Percentiles rank a stretch among this genome's conserved stretches.
Conservation (phyloP, 73 alveolate species). For the Tetrahymena thermophila region DNA sequence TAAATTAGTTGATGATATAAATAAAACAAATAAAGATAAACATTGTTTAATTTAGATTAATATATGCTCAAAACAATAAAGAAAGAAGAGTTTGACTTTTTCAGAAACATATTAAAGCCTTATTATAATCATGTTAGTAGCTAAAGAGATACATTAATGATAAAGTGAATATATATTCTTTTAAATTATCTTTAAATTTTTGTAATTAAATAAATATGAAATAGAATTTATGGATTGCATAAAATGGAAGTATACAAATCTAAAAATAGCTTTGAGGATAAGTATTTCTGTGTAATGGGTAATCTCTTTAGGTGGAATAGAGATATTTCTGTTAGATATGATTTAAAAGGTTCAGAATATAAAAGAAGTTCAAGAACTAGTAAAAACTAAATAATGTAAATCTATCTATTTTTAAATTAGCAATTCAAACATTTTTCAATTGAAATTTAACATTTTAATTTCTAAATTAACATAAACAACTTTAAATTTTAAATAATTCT, state of each 20-base stretch:
- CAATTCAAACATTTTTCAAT: no score
- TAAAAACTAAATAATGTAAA: conserved; percentile 22
- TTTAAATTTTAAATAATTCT: no score
- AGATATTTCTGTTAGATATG: conserved; percentile 56
- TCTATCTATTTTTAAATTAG: not conserved
- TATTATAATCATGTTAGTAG: conserved; percentile 61
- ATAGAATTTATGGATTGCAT: conserved; percentile 62
- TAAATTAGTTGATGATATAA: not conserved
- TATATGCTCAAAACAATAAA: conserved; percentile 71
- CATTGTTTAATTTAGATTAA: not conserved
- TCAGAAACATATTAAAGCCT: conserved; percentile 44
- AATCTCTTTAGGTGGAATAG: conserved; percentile 82
- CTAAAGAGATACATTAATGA: conserved; percentile 71
- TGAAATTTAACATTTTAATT: no score
- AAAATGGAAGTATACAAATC: conserved; percentile 48
- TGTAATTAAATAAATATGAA: not conserved
- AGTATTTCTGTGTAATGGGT: conserved; percentile 49
- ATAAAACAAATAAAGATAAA: not conserved
- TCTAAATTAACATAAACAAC: no score
- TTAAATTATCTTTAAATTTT: not conserved
- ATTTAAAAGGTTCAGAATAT: conserved; percentile 33
- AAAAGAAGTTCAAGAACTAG: conserved; percentile 37
- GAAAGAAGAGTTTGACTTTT: conserved; percentile 50
- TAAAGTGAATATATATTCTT: conserved; percentile 1
- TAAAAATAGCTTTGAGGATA: conserved; percentile 9